phyloP scores from a whole-genome alignment of 1,284 basidiomycete species.

The Sanghuangporus sanghuang region DNA sequence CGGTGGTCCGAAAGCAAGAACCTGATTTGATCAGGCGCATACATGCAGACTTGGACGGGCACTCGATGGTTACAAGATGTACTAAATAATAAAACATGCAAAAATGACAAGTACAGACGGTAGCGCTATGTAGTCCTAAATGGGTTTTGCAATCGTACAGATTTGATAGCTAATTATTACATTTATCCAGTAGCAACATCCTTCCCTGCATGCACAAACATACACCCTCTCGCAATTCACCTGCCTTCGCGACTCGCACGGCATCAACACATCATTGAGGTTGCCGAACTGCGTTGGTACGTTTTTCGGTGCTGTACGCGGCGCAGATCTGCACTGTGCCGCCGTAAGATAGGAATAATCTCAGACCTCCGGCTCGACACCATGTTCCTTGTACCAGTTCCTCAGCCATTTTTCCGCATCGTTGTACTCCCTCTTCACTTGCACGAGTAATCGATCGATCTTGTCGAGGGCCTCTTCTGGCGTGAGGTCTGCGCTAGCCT shows the following conservation, averaged over 20 bases:
- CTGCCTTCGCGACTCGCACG: not conserved
- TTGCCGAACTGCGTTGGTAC: not conserved
- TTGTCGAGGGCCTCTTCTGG: conserved; percentile 56
- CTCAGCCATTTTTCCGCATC: conserved; percentile 52
- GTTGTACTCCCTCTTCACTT: conserved; percentile 53
- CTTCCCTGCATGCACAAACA: not conserved
- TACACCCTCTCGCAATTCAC: not conserved
- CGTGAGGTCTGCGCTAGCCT: conserved; percentile 40
- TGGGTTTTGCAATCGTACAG: conserved; percentile 3
- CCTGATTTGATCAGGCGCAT: not conserved
- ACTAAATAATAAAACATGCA: not conserved
- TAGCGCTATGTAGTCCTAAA: not conserved
- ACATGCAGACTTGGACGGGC: not conserved
- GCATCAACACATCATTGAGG: not conserved
- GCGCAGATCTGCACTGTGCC: not conserved
- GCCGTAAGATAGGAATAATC: not conserved
- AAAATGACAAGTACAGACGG: not conserved
- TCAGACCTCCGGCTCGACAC: conserved; percentile 3
- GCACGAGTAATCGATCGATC: conserved; percentile 49
- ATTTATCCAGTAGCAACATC: not conserved
- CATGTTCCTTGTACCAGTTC: conserved; percentile 35
- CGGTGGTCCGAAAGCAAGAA: not conserved
- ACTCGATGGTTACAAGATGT: not conserved
- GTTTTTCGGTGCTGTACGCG: not conserved
- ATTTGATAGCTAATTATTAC: not conserved